Evolutionary conservation across 768 basidiomycete species (phyloP), one percentile per base, ranked within the genome.

Genomic region (Serendipita vermifera): DNA sequence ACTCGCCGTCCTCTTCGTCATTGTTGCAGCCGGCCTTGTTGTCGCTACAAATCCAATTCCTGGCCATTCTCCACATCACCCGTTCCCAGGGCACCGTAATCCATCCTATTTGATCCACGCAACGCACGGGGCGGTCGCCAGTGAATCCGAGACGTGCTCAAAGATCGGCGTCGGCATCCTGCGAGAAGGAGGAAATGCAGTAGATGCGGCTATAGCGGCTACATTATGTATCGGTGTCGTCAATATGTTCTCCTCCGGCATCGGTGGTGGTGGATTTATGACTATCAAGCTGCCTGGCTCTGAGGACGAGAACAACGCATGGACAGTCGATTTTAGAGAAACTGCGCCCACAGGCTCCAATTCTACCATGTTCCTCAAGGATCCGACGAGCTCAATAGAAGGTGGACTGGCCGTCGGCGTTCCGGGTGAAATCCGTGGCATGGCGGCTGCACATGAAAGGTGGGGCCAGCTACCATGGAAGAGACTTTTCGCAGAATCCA

Each of bases 221-320:
- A 80, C 83, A 0, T 72, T 97, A 24, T 97, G 94, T 65, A 71
- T 72, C 32, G 85, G 87, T 3, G 83, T 87, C 2, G 79, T 90
- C 53, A 92, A 91, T 67, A 89, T 89, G 82, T 96, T 92, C 66
- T 88, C 87, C 76, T 91, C 60, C 15, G 62, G 62, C 13, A 83
- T 91, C 41, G 88, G 87, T n/a, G 88, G 85, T 2, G 89, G 87
- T 15, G 89, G 89, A 0, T 87, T 88, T 63, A 85, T 90, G 81
- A 82, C 80, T 26, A 76, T 93, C 31, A 82, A 90, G 20, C 70
- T 90, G 14, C 85, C 89, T 31, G 14, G 77, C 83, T 17, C 60
- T 63, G 73, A 82, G 62, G n/a, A n/a, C n/a, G n/a, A n/a, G n/a
- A n/a, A n/a, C n/a, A n/a, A n/a, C n/a, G 81, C 82, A 35, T 84